Evolutionary conservation across 257 asterid species (phyloP).

Genomic region (Nicotiana attenuata): DNA sequence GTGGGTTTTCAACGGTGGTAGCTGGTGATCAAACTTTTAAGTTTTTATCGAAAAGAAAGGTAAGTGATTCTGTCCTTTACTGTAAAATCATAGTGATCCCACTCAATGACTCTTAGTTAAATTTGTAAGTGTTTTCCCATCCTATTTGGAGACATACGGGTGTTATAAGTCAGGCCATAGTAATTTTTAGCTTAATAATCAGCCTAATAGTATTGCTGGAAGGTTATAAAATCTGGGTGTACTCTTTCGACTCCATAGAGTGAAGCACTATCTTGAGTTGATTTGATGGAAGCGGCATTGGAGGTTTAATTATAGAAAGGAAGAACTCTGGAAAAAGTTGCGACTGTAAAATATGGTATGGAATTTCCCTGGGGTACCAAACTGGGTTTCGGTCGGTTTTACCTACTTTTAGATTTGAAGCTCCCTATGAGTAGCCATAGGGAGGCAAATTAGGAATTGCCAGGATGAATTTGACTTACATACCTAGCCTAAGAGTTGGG

Average conservation of each 20-base stretch:
- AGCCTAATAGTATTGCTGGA: not conserved
- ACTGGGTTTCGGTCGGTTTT: not conserved
- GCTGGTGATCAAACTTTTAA: not conserved
- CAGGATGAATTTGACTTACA: not conserved
- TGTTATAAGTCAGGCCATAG: not conserved
- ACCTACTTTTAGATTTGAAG: not conserved
- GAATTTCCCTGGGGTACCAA: not conserved
- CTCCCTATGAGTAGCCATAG: not conserved
- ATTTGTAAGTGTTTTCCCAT: not conserved
- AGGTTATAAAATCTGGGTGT: conserved; percentile 1
- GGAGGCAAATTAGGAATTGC: not conserved
- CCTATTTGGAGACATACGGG: not conserved
- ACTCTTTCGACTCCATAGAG: not conserved
- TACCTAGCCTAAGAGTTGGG: not conserved
- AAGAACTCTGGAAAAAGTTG: not conserved
- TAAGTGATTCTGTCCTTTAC: not conserved
- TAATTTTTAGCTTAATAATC: not conserved
- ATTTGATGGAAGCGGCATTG: not conserved
- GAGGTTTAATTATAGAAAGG: not conserved
- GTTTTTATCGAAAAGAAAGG: not conserved
- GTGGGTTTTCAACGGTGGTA: not conserved
- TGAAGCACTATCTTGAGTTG: not conserved
- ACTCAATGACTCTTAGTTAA: not conserved
- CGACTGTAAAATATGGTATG: not conserved
- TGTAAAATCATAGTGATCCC: not conserved